Evolutionary conservation across 2,329 filamentous ascomycete genomes (phyloP).

Genomic region (Diaporthe sp.): DNA sequence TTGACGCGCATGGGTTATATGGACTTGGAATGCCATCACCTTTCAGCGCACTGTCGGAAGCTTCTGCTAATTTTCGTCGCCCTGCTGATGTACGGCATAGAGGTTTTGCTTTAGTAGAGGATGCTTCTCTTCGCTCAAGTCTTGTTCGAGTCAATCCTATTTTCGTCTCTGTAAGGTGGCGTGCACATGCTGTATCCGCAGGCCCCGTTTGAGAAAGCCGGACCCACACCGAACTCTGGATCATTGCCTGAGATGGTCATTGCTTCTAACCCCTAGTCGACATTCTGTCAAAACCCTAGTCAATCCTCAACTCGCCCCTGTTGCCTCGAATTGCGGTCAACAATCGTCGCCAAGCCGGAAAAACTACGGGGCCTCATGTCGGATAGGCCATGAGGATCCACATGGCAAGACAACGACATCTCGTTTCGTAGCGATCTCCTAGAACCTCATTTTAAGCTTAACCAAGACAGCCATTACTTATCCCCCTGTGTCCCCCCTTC

Average conservation of each 20-base stretch:
- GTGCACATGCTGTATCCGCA: neutral
- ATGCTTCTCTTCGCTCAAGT: neutral
- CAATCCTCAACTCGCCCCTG: constrained; percentile 13
- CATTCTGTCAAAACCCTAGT: neutral
- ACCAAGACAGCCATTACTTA: neutral
- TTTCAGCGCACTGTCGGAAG: too few relatives aligned
- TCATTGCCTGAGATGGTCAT: constrained; percentile 10
- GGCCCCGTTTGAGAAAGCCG: neutral
- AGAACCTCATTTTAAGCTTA: constrained; percentile 26
- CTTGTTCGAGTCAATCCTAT: neutral
- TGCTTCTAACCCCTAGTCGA: constrained; percentile 4
- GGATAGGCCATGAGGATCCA: constrained; percentile 5
- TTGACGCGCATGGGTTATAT: too few relatives aligned
- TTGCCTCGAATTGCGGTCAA: constrained; percentile 24
- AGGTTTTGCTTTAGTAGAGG: neutral
- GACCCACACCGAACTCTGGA: neutral
- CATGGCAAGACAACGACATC: constrained; percentile 7
- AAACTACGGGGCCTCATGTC: constrained; percentile 36
- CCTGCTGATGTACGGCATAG: neutral
- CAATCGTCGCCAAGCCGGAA: constrained; percentile 27
- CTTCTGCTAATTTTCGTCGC: neutral
- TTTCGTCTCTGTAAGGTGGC: neutral
- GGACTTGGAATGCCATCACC: too few relatives aligned
- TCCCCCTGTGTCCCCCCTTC: neutral
- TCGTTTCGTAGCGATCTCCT: constrained; percentile 3